Percentiles rank a stretch among this genome's conserved stretches.
These are phyloP conservation scores for Trichosporon faecale DNA, from an alignment of 1,284 basidiomycete species.

Conservation along the genomic window DNA sequence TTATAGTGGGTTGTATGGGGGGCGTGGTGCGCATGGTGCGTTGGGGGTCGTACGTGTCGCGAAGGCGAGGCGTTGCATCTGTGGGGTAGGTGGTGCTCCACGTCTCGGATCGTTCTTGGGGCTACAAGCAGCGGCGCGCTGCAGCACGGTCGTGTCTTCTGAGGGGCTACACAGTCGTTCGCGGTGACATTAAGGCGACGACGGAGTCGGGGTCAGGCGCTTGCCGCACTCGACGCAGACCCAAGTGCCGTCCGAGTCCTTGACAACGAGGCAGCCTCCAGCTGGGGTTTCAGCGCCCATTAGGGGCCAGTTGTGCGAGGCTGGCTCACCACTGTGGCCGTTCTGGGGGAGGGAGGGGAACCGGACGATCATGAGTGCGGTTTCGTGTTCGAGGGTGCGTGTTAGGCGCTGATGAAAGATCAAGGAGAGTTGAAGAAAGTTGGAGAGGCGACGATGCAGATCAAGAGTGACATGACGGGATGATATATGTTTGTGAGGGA, in stretches of 20 bases:
- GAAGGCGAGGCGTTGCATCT: not conserved
- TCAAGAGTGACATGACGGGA: not conserved
- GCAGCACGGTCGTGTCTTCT: not conserved
- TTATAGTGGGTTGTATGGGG: not conserved
- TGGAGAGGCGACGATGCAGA: not conserved
- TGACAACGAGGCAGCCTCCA: not conserved
- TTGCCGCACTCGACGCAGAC: not conserved
- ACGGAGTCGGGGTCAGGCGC: not conserved
- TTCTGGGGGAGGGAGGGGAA: not conserved
- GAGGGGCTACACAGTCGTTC: not conserved
- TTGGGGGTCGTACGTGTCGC: not conserved
- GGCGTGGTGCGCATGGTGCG: not conserved
- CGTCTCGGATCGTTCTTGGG: not conserved
- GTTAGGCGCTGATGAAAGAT: not conserved
- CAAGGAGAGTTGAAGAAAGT: not conserved
- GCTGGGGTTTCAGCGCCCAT: not conserved
- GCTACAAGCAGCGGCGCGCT: not conserved
- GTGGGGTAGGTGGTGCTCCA: not conserved
- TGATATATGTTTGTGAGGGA: not conserved
- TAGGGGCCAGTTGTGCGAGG: not conserved
- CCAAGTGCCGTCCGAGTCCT: not conserved
- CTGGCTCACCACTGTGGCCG: not conserved
- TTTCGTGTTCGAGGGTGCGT: not conserved
- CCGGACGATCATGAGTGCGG: not conserved
- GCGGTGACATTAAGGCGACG: not conserved